phyloP scores from a whole-genome alignment of 495 filamentous ascomycete species.

The Viridothelium virens region DNA sequence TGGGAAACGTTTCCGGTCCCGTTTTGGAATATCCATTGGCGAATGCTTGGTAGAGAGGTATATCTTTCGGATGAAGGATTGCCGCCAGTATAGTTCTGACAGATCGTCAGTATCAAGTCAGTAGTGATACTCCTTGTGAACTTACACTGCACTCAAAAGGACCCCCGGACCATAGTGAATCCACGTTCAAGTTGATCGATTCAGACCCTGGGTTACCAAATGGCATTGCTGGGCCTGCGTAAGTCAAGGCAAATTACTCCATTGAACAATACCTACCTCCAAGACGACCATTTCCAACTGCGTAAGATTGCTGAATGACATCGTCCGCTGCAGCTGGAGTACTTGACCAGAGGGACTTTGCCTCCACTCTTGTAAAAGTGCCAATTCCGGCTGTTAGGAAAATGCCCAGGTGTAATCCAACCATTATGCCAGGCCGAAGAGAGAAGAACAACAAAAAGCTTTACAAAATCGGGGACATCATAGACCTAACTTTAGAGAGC shows the following conservation, averaged over 20 bases:
- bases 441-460: background rate
- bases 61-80: constrained; percentile 37
- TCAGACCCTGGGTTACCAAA: constrained; percentile 36
- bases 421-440: background rate
- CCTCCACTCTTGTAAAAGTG: background rate
- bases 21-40: constrained; percentile 41
- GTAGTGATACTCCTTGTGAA: background rate
- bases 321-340: constrained; percentile 9
- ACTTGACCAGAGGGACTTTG: constrained; percentile 19
- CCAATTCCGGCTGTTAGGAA: background rate
- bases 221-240: constrained; percentile 29
- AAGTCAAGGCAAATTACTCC: background rate
- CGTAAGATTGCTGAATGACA: constrained; percentile 18
- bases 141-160: constrained; percentile 35
- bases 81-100: constrained; percentile 39
- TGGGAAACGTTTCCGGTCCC: constrained; percentile 39
- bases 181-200: constrained; percentile 40
- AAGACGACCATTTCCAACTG: constrained; percentile 19
- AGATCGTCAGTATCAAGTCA: background rate
- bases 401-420: background rate
- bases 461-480: too few species aligned
- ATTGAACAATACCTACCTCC: background rate
- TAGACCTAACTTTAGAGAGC: background rate
- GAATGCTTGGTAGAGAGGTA: constrained; percentile 36
- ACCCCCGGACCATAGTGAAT: constrained; percentile 42